phyloP scores from a whole-genome alignment of 2,329 filamentous ascomycete species.

The Beauveria sp. region DNA sequence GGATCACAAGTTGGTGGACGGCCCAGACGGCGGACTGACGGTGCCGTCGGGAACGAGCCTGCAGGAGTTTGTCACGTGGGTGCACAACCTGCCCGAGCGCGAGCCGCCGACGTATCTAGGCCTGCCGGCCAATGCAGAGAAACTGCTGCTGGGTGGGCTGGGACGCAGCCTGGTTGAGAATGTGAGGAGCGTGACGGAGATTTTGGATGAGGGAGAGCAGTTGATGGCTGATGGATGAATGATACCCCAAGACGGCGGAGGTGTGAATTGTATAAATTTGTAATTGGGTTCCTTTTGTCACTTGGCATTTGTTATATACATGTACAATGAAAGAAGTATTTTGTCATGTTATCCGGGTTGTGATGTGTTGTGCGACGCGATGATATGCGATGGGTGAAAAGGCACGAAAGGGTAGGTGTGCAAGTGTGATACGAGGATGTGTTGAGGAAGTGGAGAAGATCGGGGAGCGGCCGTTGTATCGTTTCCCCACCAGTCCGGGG shows the following conservation, averaged over 20 bases:
- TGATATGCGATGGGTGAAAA: background rate
- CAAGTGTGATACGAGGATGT: background rate
- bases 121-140: slow-evolving; percentile 92
- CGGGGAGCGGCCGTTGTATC: background rate
- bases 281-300: background rate
- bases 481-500: background rate
- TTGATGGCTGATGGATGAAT: slow-evolving; percentile 59
- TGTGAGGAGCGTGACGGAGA: slow-evolving; percentile 72
- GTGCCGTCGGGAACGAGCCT: slow-evolving; percentile 77
- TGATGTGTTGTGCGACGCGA: background rate
- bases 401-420: too few species aligned
- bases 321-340: background rate
- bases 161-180: slow-evolving; percentile 80
- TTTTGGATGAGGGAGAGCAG: slow-evolving; percentile 92
- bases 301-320: background rate
- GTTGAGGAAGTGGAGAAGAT: background rate
- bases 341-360: background rate
- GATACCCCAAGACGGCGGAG: background rate
- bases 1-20: slow-evolving; percentile 79
- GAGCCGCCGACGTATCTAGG: slow-evolving; percentile 95
- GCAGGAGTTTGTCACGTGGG: slow-evolving; percentile 84
- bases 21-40: slow-evolving; percentile 53
- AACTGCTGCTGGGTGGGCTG: slow-evolving; percentile 81
- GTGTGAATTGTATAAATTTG: slow-evolving; percentile 1
- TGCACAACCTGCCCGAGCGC: slow-evolving; percentile 83